Evolutionary conservation across 345 rosid genomes (phyloP).

Genomic region (Linum usitatissimum): DNA sequence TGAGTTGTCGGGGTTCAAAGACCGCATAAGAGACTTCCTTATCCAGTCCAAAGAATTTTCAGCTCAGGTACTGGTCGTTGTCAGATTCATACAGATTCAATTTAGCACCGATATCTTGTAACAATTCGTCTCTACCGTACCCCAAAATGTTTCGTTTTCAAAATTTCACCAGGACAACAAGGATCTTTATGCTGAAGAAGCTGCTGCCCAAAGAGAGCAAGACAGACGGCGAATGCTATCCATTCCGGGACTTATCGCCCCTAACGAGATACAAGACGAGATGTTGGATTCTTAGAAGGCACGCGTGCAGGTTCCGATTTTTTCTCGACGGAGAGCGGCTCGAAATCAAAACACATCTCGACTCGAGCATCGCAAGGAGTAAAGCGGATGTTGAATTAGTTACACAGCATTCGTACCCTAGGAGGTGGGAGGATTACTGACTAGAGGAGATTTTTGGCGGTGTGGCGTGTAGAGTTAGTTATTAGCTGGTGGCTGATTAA

Average conservation of each 20-base stretch:
- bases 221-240: conserved; percentile 66
- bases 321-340: conserved; percentile 16
- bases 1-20: conserved; percentile 69
- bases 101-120: neutral
- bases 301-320: conserved; percentile 18
- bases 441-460: too few species aligned
- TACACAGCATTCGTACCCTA: conserved; percentile 7
- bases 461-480: conserved; percentile 12
- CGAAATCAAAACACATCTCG: conserved; percentile 7
- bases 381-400: conserved; percentile 15
- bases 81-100: neutral
- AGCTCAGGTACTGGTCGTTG: conserved; percentile 41
- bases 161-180: conserved; percentile 47
- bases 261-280: conserved; percentile 68
- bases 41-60: conserved; percentile 82
- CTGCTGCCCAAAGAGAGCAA: conserved; percentile 63
- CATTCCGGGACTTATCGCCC: conserved; percentile 69
- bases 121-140: neutral
- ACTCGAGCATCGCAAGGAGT: conserved; percentile 14
- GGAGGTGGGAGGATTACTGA: too few species aligned
- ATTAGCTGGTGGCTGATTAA: too few species aligned
- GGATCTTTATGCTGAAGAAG: conserved; percentile 71
- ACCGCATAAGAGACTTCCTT: conserved; percentile 89
- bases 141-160: neutral
- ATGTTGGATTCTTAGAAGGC: conserved; percentile 60